Percentiles rank a stretch among this genome's conserved stretches.
Evolutionary conservation across 2,329 filamentous ascomycete genomes (phyloP).

Genomic region (Hymenoscyphus linearis): DNA sequence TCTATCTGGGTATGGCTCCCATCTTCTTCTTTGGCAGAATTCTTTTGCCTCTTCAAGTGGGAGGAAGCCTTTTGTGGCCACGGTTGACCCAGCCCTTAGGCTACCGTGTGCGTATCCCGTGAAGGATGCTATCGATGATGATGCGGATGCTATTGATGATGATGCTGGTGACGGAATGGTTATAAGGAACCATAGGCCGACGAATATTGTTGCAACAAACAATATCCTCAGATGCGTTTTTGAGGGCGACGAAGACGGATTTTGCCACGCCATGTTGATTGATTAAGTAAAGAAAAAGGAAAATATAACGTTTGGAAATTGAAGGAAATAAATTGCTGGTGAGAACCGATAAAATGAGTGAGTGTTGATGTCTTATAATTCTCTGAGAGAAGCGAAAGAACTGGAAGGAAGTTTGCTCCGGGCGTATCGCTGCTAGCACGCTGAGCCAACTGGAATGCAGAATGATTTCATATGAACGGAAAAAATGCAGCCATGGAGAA

Average conservation of each 20-base stretch:
- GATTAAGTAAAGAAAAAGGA: not conserved
- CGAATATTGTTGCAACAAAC: not conserved
- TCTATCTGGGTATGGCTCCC: slow-evolving; percentile 6
- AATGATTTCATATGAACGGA: too few species aligned
- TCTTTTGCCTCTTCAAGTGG: not conserved
- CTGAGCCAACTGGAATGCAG: too few species aligned
- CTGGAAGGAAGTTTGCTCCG: too few species aligned
- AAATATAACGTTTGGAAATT: not conserved
- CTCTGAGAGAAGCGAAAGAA: too few species aligned
- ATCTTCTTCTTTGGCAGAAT: slow-evolving; percentile 4
- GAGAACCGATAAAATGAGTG: too few species aligned
- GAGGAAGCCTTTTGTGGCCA: not conserved
- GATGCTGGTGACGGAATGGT: not conserved
- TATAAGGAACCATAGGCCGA: not conserved
- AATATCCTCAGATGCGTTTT: not conserved
- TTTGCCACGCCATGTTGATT: not conserved
- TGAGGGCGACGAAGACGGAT: not conserved
- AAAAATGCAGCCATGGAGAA: too few species aligned
- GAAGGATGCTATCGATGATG: too few species aligned
- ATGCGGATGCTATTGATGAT: too few species aligned
- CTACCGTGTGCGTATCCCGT: not conserved
- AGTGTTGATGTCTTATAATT: too few species aligned
- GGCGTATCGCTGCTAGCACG: too few species aligned
- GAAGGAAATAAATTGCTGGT: too few species aligned
- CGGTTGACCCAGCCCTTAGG: not conserved